Evolutionary conservation across 192 early-diverging fungal genomes (phyloP), one percentile per base, ranked within the genome.

Genomic region (Spizellomyces sp.): DNA sequence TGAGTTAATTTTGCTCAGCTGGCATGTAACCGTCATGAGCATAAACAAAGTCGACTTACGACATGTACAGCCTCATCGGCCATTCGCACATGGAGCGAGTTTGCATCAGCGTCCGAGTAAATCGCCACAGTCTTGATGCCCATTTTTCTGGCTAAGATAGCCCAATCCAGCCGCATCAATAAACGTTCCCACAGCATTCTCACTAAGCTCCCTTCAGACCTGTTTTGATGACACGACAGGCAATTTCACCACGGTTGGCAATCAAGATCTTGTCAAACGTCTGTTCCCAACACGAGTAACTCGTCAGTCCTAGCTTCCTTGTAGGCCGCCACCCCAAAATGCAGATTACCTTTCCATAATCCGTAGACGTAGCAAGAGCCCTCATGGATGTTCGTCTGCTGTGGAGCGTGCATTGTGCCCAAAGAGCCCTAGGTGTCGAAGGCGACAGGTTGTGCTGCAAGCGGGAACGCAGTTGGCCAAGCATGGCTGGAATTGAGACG

Each of bases 201-300:
- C 9, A 50, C 27, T 36, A 36, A 36, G 27, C 27, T 0, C 27
- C 27, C 27, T 3, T 36, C 27, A 36, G 48, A 79, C 78, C 79
- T 5, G 94, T 93, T 48, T 89, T 89, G 69, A 98, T 95, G 69
- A 98, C 90, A 59, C 96, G 92, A 77, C 88, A 89, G 0, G 96
- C 96, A 69, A 98, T 98, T 75, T 98, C 96, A 66, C 96, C 96
- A 58, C 96, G 89, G 85, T 98, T 98, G 47, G 96, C 94, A 57
- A 98, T 88, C 56, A 98, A 82, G 60, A 98, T 91, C 78, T 94
- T 98, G 85, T 93, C 87, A 76, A 97, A 97, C 5, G 80, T 82
- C 81, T 82, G 73, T 10, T 54, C 27, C 27, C 27, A 36, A 3
- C 27, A 36, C 27, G 27, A 36, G 27, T 36, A 36, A 36, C 27